phyloP scores from a whole-genome alignment of 768 basidiomycete species.

The Collybia mongolica region DNA sequence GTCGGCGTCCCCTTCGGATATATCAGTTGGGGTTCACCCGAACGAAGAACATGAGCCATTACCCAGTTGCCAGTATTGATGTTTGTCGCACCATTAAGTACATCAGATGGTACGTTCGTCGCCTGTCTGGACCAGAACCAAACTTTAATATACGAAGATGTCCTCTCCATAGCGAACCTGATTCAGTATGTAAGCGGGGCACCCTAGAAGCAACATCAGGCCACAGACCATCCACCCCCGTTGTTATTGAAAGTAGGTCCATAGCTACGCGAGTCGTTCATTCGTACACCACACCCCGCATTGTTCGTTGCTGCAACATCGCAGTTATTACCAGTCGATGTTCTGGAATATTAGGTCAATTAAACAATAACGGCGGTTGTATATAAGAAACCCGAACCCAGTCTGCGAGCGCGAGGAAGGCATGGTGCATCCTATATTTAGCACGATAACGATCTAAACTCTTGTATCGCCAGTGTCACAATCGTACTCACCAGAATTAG shows the following conservation, averaged over 20 bases:
- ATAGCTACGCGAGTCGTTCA: slow-evolving; percentile 42
- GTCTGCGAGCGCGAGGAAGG: slow-evolving; percentile 40
- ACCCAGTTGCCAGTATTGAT: slow-evolving; percentile 59
- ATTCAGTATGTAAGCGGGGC: background rate
- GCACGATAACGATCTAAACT: background rate
- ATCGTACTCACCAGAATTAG: slow-evolving; percentile 37
- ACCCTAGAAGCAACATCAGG: background rate
- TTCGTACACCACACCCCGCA: slow-evolving; percentile 54
- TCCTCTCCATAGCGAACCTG: slow-evolving; percentile 67
- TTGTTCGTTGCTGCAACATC: slow-evolving; percentile 47
- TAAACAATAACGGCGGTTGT: too few species aligned
- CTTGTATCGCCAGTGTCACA: background rate
- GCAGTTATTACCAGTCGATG: slow-evolving; percentile 43
- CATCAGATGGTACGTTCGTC: slow-evolving; percentile 42
- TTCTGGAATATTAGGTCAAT: slow-evolving; percentile 21
- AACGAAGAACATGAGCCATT: slow-evolving; percentile 6
- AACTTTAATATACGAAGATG: slow-evolving; percentile 54
- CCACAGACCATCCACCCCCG: slow-evolving; percentile 60
- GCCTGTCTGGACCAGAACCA: slow-evolving; percentile 68
- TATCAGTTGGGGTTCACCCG: background rate
- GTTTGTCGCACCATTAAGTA: slow-evolving; percentile 34
- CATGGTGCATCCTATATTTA: slow-evolving; percentile 49
- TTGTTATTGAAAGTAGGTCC: slow-evolving; percentile 56
- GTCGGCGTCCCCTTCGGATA: slow-evolving; percentile 48
- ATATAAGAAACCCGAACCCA: slow-evolving; percentile 31